Percentiles rank a stretch among this genome's conserved stretches.
Conservation (phyloP, 106 monocot genomes). For the Iris macrosiphon region DNA sequence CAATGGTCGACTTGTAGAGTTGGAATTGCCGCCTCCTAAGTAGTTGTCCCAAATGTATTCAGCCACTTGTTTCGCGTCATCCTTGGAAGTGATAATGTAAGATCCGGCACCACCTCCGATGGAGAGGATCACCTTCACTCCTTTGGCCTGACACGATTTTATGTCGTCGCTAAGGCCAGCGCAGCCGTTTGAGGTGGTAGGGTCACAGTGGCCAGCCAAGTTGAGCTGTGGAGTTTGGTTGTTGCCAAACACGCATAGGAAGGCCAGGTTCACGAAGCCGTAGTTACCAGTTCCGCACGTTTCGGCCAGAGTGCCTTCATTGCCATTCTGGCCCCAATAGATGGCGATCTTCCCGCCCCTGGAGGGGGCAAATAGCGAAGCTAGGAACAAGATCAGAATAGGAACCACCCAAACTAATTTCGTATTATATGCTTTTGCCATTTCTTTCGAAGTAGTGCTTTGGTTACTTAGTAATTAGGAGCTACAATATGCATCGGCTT, state of each 20-base stretch:
- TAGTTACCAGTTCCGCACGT: constrained; percentile 41
- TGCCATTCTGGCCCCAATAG: constrained; percentile 27
- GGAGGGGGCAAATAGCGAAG: neutral
- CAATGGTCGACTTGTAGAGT: constrained; percentile 7
- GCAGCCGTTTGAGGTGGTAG: constrained; percentile 11
- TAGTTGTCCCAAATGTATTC: constrained; percentile 19
- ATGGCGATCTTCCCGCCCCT: constrained; percentile 6
- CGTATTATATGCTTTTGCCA: too few species aligned
- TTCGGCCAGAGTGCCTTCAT: constrained; percentile 30
- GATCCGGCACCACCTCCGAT: constrained; percentile 15
- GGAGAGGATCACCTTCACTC: constrained; percentile 18
- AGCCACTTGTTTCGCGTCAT: constrained; percentile 18
- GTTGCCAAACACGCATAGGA: constrained; percentile 2
- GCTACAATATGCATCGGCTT: too few species aligned
- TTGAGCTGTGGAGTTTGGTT: constrained; percentile 6
- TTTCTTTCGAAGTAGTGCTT: too few species aligned
- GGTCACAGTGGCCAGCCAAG: constrained; percentile 15
- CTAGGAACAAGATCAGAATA: neutral
- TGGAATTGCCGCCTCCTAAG: constrained; percentile 12
- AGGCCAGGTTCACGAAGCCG: constrained; percentile 11
- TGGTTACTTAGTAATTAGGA: too few species aligned
- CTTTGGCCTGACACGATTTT: constrained; percentile 15
- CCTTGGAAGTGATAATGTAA: constrained; percentile 9
- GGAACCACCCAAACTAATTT: too few species aligned
- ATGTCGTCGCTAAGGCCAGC: constrained; percentile 13